Conservation (phyloP, 306 rosid genomes). For the Pterocarpus macrocarpus region DNA sequence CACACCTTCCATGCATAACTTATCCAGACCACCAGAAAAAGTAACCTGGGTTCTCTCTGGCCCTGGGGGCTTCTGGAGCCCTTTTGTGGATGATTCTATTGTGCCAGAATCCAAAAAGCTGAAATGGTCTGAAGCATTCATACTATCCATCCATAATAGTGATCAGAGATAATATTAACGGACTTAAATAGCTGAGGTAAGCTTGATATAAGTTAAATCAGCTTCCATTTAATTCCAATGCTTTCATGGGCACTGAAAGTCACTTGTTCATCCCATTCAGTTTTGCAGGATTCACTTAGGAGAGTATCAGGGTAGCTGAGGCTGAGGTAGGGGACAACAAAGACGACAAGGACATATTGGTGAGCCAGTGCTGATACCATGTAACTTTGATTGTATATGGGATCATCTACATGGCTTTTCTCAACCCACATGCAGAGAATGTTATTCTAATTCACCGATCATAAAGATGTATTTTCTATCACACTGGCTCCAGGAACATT, state of each 20-base stretch:
- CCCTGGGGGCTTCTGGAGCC: conserved; percentile 63
- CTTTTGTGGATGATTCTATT: conserved; percentile 50
- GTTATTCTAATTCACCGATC: neutral
- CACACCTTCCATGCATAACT: conserved; percentile 41
- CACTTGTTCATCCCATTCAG: conserved; percentile 32
- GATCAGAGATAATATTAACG: neutral
- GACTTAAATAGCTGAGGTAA: conserved; percentile 42
- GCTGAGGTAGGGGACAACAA: conserved; percentile 4
- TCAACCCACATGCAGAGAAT: neutral
- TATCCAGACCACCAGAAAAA: conserved; percentile 54
- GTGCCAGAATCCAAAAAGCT: conserved; percentile 62
- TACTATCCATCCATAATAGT: conserved; percentile 43
- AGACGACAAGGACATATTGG: conserved; percentile 16
- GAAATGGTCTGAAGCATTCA: conserved; percentile 71
- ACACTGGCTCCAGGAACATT: neutral
- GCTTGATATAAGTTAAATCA: conserved; percentile 23
- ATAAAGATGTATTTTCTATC: conserved; percentile 23
- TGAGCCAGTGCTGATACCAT: conserved; percentile 10
- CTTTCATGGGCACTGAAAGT: conserved; percentile 6
- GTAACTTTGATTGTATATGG: conserved; percentile 9
- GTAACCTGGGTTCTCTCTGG: conserved; percentile 74
- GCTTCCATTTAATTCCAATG: conserved; percentile 27
- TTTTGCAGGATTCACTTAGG: conserved; percentile 33
- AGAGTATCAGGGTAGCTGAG: neutral
- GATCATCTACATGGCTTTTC: neutral